A percentile compares a stretch with the other conserved stretches of the same genome.
phyloP scores from a whole-genome alignment of 176 grass and related monocot genomes.

The Ensete ventricosum region DNA sequence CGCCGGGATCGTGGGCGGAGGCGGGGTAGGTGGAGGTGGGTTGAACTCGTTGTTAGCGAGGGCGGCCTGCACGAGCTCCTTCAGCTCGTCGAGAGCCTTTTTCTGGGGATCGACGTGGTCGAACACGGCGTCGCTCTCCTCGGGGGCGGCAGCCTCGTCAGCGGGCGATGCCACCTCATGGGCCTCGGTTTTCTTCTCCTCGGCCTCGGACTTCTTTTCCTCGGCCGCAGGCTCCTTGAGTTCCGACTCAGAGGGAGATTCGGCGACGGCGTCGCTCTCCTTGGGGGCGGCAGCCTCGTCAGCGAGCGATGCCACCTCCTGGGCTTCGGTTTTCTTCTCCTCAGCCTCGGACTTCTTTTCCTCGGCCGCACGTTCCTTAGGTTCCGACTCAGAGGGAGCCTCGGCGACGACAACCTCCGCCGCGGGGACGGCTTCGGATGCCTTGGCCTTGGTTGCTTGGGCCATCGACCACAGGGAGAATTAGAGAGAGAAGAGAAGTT shows the following conservation, averaged over 20 bases:
- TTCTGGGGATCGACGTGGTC: slow-evolving; percentile 69
- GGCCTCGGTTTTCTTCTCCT: slow-evolving; percentile 26
- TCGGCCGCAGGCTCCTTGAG: slow-evolving; percentile 12
- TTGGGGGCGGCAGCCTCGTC: slow-evolving; percentile 30
- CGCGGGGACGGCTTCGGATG: slow-evolving; percentile 14
- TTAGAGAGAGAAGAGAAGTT: slow-evolving; percentile 1
- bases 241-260: not conserved
- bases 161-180: slow-evolving; percentile 20
- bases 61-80: slow-evolving; percentile 54
- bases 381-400: not conserved
- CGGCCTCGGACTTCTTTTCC: slow-evolving; percentile 26
- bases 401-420: slow-evolving; percentile 34
- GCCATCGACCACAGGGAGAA: slow-evolving; percentile 29
- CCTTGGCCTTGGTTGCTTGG: slow-evolving; percentile 45
- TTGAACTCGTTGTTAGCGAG: slow-evolving; percentile 72
- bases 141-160: slow-evolving; percentile 24
- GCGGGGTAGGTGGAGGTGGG: slow-evolving; percentile 27
- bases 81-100: slow-evolving; percentile 86
- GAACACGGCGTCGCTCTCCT: slow-evolving; percentile 73
- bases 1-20: not conserved
- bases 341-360: too few species aligned
- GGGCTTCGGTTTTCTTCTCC: not conserved
- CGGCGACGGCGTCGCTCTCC: slow-evolving; percentile 63
- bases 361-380: not conserved
- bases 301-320: slow-evolving; percentile 17